A percentile compares a stretch with the other conserved stretches of the same genome.
phyloP scores from a whole-genome alignment of 2,329 filamentous ascomycete genomes.

The Penicillium hesseltinei region DNA sequence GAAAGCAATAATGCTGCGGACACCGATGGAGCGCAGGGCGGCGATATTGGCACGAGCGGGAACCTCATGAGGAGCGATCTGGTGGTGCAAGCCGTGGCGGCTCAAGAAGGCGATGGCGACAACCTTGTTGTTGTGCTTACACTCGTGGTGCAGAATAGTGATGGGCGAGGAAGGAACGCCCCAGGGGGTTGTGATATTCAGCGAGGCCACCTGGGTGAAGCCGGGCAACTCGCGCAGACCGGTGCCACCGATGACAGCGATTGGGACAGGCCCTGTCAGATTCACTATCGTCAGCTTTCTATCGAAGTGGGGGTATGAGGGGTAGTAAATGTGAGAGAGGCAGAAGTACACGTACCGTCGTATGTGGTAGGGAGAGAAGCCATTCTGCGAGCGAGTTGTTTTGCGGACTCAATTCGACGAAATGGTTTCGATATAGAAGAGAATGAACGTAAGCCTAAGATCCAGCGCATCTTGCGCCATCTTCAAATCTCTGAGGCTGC shows the following conservation, averaged over 20 bases:
- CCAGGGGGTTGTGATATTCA: constrained; percentile 83
- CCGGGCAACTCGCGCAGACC: constrained; percentile 83
- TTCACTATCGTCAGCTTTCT: constrained; percentile 15
- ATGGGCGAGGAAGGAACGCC: constrained; percentile 75
- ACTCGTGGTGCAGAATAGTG: constrained; percentile 82
- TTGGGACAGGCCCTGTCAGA: constrained; percentile 60
- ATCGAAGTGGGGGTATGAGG: constrained; percentile 14
- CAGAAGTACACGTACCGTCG: constrained; percentile 49
- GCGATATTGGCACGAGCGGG: constrained; percentile 93
- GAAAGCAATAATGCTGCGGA: constrained; percentile 89
- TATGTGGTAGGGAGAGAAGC: constrained; percentile 57
- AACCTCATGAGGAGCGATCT: constrained; percentile 92
- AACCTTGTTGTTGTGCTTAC: constrained; percentile 61
- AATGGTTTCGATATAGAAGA: constrained; percentile 29
- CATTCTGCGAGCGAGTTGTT: constrained; percentile 46
- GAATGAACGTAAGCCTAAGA: constrained; percentile 19
- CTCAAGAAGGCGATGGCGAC: constrained; percentile 83
- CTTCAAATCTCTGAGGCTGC: constrained; percentile 21
- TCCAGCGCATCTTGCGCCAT: constrained; percentile 17
- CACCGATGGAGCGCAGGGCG: constrained; percentile 87
- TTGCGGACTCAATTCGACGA: constrained; percentile 33
- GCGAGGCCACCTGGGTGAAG: constrained; percentile 77
- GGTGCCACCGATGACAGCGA: constrained; percentile 90
- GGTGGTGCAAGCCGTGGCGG: constrained; percentile 84
- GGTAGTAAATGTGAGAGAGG: not conserved